Evolutionary conservation across 1,139 yeast species (phyloP), one percentile per base, ranked within the genome.

Genomic region (Candida albicans): DNA sequence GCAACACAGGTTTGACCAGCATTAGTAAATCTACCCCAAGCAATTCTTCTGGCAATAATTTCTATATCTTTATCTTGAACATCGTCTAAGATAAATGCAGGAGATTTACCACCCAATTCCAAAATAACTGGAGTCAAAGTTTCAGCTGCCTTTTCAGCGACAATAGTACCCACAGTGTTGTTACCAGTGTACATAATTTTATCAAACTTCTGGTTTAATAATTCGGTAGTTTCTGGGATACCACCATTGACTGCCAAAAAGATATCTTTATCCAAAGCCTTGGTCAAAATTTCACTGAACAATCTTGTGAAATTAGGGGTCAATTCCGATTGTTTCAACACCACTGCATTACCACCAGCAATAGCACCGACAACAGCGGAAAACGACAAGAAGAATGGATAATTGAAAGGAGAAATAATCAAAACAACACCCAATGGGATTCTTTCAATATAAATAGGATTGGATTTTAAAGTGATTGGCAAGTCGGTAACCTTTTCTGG

Each of bases 41-140:
- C 74, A 13, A 87, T 66, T 64, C 96, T 77, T 49, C 75, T 75
- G 13, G 90, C 82, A n/a, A 87, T 73, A 0, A 73, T 63, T 15
- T 65, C 63, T 41, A 87, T 52, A 52, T 82, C 75, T 31, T 56
- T 56, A 42, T 69, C 77, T 8, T 54, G 52, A 39, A 78, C 69
- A 40, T 77, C 71, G 37, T 75, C 70, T 42, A 90, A 78, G 9
- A 90, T 69, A 51, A 90, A 74, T 1, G 81, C 87, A 0, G 97
- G 97, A 3, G 93, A 84, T 61, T 90, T 90, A n/a, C 97, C 97
- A 41, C 98, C 98, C 39, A 93, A 73, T 65, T 91, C 98, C 49
- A 93, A 73, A 25, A 87, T 67, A 15, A 77, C 77, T 0, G 98
- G 98, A 1, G 96, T 88, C 55, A 91, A 72, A 32, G 80, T 77